Conservation (phyloP, 805 yeast species). For the Metschnikowia lunata region DNA sequence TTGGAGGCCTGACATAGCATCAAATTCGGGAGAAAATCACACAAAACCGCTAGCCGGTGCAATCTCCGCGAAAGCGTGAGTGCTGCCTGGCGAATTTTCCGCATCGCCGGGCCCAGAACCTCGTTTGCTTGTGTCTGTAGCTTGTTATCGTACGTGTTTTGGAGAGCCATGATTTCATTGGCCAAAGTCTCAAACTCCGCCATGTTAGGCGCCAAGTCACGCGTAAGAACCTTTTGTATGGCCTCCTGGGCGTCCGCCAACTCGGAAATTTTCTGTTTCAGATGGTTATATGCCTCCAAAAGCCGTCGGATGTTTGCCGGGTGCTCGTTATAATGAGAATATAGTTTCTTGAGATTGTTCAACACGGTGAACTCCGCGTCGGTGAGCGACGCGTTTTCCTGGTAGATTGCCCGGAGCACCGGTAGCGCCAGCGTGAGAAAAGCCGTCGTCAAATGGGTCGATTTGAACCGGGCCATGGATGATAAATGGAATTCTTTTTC, state of each 20-base stretch:
- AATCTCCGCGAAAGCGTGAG: constrained; percentile 4
- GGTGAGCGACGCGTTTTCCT: constrained; percentile 23
- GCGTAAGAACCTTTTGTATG: constrained; percentile 6
- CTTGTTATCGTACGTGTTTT: constrained; percentile 11
- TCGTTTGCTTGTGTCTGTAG: constrained; percentile 6
- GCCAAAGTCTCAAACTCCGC: constrained; percentile 14
- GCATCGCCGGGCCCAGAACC: constrained; percentile 10
- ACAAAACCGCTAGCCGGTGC: constrained; percentile 12
- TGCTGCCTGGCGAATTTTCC: constrained; percentile 15
- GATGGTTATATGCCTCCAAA: constrained; percentile 8
- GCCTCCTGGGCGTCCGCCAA: constrained; percentile 16
- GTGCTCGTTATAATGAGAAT: constrained; percentile 17
- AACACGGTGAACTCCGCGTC: constrained; percentile 24
- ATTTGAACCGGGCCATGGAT: constrained; percentile 20
- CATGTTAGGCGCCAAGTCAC: constrained; percentile 1
- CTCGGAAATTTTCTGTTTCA: not conserved
- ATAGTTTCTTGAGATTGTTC: constrained; percentile 20
- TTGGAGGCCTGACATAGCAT: constrained; percentile 31
- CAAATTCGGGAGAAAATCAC: constrained; percentile 31
- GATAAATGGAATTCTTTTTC: constrained; percentile 18
- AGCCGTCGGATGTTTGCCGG: constrained; percentile 16
- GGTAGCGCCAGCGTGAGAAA: constrained; percentile 29
- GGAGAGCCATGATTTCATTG: constrained; percentile 9
- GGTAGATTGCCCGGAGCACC: constrained; percentile 32
- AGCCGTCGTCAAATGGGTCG: constrained; percentile 22